Evolutionary conservation across 306 rosid genomes (phyloP), one percentile per base, ranked within the genome.

Genomic region (Spatholobus suberectus): DNA sequence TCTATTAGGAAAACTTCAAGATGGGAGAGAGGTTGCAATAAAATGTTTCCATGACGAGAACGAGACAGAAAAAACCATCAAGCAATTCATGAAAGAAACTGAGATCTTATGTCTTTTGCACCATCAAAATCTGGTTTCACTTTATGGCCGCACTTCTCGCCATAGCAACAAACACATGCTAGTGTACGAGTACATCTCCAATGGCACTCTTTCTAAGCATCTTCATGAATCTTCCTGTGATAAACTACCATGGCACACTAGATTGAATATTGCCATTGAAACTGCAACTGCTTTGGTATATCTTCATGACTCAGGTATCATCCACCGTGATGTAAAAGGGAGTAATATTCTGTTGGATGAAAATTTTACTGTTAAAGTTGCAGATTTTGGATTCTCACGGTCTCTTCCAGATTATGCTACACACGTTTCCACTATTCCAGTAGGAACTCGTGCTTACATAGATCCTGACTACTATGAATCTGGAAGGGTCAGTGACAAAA

Each of bases 281-380:
- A 89, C 92, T 29, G 91, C 97, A 29, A 43, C 7, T 66, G 94
- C 92, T 6, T 81, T 91, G 85, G 57, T 75, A 29, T 93, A 87
- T 80, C 97, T 93, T 62, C 97, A 93, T 15, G 89, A 88, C 6
- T 85, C 92, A 13, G 91, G 88, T 9, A 86, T 90, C 62, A 86
- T 93, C 74, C 97, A 93, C 90, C 95, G 92, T 0, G 91, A 93
- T 55, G 88, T 91, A 17, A 93, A 91, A 77, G 86, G 89, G 54
- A 87, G 70, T 43, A 93, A 91, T 43, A 88, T 91, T 49, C 90
- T 93, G 70, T 82, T 91, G 11, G 91, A 89, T 81, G 70, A 86
- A 18, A 62, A 76, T 29, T 88, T 87, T 26, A 37, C 46, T 0
- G 97, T 85, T n/a, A 93, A 89, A 84, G 94, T 93, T 54, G 92